A percentile compares a stretch with the other conserved stretches of the same genome.
Conservation (phyloP, 176 grass and related monocot species). For the Zoysia pacifica region DNA sequence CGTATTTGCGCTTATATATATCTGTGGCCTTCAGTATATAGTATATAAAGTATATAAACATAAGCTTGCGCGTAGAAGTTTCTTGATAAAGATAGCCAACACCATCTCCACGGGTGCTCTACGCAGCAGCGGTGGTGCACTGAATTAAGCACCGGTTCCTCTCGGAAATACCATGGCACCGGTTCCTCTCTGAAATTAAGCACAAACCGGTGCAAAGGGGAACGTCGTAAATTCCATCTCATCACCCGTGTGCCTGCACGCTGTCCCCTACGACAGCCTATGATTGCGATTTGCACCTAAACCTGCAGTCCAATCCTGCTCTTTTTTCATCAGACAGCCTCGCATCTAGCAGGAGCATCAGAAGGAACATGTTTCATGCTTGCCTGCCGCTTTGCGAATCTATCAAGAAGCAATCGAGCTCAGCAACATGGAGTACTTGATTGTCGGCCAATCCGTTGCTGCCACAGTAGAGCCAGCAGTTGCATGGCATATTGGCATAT, state of each 20-base stretch:
- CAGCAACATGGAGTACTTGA: background rate
- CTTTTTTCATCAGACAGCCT: conserved; percentile 28
- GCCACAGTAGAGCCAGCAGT: background rate
- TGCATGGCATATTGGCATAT: background rate
- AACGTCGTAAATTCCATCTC: background rate
- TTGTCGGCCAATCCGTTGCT: background rate
- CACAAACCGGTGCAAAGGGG: background rate
- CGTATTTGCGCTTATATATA: background rate
- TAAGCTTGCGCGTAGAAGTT: background rate
- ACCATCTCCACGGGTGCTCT: background rate
- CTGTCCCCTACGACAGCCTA: conserved; percentile 18
- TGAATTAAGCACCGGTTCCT: background rate
- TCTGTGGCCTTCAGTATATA: background rate
- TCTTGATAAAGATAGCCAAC: no score
- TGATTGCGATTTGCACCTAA: conserved; percentile 36
- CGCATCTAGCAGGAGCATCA: background rate
- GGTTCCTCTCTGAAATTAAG: background rate
- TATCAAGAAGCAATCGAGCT: background rate
- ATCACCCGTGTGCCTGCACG: background rate
- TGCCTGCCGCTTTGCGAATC: no score
- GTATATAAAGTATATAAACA: background rate
- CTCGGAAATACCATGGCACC: background rate
- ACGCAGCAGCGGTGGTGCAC: background rate
- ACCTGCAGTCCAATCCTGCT: background rate
- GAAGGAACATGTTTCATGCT: no score